Evolutionary conservation across 2,329 filamentous ascomycete species (phyloP).

Genomic region (Graphiopsis chlorocephala): DNA sequence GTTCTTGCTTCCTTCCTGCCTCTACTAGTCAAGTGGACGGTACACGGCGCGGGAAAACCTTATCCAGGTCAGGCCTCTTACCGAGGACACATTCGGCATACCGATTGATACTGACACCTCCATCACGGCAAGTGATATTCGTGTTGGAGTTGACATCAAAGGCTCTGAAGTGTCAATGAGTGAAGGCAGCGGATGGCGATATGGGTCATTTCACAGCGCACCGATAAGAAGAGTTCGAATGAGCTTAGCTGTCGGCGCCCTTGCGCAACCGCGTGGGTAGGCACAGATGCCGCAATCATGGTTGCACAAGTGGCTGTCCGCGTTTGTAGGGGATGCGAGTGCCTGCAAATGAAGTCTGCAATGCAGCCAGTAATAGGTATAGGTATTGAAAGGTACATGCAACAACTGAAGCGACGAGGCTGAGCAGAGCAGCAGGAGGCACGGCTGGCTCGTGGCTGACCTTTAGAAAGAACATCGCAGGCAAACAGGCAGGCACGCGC

Average conservation of each 20-base stretch:
- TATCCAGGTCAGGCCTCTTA: not conserved
- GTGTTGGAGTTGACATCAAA: not conserved
- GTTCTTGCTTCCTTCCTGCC: not conserved
- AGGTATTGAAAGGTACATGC: not conserved
- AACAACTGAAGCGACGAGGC: not conserved
- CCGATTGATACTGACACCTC: not conserved
- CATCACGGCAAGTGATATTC: not conserved
- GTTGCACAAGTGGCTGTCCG: not conserved
- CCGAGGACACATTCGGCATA: not conserved
- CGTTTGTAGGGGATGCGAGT: not conserved
- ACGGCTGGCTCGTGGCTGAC: not conserved
- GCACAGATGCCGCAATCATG: not conserved
- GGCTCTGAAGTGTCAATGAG: not conserved
- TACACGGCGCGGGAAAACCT: not conserved
- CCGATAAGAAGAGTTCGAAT: not conserved
- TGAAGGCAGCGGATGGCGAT: not conserved
- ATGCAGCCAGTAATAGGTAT: not conserved
- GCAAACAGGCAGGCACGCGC: not conserved
- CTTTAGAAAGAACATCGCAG: not conserved
- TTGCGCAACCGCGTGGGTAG: not conserved
- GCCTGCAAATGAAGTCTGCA: not conserved
- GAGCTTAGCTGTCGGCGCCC: not conserved
- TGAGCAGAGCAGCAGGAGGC: not conserved
- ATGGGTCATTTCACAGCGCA: not conserved
- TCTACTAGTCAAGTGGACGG: not conserved